These are phyloP conservation scores for Curvularia spicifera DNA, from an alignment of 2,329 filamentous ascomycete species.

Conservation along the genomic window DNA sequence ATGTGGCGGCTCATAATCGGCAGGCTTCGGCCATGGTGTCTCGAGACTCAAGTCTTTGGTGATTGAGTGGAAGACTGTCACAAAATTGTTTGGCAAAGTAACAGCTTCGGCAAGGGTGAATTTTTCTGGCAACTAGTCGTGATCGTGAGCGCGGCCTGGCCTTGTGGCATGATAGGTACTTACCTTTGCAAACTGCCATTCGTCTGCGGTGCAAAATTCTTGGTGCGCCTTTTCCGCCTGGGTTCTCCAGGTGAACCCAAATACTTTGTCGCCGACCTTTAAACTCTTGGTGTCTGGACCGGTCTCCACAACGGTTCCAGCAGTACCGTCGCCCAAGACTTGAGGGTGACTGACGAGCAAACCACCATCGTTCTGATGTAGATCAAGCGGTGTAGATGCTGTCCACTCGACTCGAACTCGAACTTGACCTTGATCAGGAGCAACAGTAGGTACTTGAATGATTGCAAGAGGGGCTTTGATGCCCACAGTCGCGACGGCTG, in stretches of 20 bases:
- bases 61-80: constrained; percentile 65
- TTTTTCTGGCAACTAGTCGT: constrained; percentile 49
- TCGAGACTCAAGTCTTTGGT: constrained; percentile 60
- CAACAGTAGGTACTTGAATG: constrained; percentile 46
- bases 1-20: constrained; percentile 44
- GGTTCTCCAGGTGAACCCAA: constrained; percentile 60
- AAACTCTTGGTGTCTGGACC: constrained; percentile 56
- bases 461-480: constrained; percentile 47
- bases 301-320: constrained; percentile 61
- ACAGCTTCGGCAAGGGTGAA: constrained; percentile 57
- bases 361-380: constrained; percentile 67
- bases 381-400: constrained; percentile 65
- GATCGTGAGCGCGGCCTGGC: constrained; percentile 10
- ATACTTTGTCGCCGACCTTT: constrained; percentile 62
- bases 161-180: background rate
- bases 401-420: constrained; percentile 64
- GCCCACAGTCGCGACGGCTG: constrained; percentile 51
- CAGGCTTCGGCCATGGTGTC: constrained; percentile 64
- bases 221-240: constrained; percentile 62
- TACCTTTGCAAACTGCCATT: constrained; percentile 52
- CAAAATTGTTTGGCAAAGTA: constrained; percentile 62
- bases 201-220: constrained; percentile 60
- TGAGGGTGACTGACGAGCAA: constrained; percentile 60
- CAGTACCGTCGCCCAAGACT: constrained; percentile 59
- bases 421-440: constrained; percentile 55